Evolutionary conservation across 2,329 filamentous ascomycete species (phyloP), one percentile per base, ranked within the genome.

Genomic region (Diaporthe sp.): DNA sequence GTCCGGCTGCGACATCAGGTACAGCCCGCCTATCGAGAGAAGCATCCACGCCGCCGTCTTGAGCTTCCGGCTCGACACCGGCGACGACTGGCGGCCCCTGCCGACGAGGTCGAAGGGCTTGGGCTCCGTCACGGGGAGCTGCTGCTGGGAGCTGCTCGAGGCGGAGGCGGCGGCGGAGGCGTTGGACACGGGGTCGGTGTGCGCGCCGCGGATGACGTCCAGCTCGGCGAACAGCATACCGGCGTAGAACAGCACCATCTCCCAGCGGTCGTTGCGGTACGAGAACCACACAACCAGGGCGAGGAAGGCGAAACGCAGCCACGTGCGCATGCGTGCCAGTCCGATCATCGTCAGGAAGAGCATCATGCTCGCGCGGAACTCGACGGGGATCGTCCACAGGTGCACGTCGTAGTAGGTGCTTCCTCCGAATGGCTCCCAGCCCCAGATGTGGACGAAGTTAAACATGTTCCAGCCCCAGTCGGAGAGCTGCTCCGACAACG

Each of bases 381-480:
- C 90, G 62, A 91, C 86, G 3, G 90, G 90, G 58, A 92, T 92
- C 7, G 91, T 92, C 90, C 90, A 92, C 34, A 92, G 82, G 77
- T 92, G 90, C 37, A 89, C 85, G 79, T 92, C 89, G 79, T 91
- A 90, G 31, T 81, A 84, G 81, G 85, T 89, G 55, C 84, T 86
- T 73, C 87, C 88, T 22, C 85, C 87, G 76, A 85, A 86, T 44
- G 82, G 83, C 73, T 86, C 84, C 88, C 88, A 90, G 76, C 84
- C 83, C 82, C 88, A 90, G 31, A 90, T 80, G 71, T 90, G 86
- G 39, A 90, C 78, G 76, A 90, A 89, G 37, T 84, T 81, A 78
- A 85, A 88, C 85, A 90, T 87, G 76, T 86, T 84, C 78, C 81
- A 80, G 37, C 78, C 77, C 89, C 89, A 91, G 76, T 89, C 85